These are phyloP conservation scores for Colletotrichum brevisporum DNA, from an alignment of 2,329 filamentous ascomycete genomes.

Conservation along the genomic window DNA sequence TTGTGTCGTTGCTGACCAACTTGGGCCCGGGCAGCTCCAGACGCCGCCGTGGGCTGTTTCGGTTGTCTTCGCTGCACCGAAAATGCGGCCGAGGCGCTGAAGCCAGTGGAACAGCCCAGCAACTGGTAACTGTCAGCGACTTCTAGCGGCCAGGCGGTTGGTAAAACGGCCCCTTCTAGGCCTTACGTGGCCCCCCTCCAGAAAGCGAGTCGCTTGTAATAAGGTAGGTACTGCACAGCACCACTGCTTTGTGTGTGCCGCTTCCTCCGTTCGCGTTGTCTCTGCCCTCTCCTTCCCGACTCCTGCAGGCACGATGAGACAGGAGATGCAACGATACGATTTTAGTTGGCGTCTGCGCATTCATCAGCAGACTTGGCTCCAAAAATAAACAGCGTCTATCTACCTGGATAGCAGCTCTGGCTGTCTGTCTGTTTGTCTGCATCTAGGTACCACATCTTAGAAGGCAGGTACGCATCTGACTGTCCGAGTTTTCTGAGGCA, in stretches of 20 bases:
- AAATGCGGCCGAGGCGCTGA: constrained; percentile 24
- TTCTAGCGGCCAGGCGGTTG: constrained; percentile 22
- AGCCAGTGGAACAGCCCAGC: not conserved
- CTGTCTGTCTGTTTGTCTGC: not conserved
- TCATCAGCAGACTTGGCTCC: constrained; percentile 21
- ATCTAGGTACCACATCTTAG: not conserved
- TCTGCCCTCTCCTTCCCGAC: constrained; percentile 2
- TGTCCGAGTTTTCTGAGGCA: too few species aligned
- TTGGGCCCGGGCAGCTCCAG: constrained; percentile 5
- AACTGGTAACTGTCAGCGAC: constrained; percentile 26
- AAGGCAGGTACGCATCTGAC: too few species aligned
- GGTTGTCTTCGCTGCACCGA: constrained; percentile 8
- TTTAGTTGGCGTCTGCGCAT: constrained; percentile 6
- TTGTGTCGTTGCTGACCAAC: constrained; percentile 1
- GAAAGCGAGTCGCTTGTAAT: too few species aligned
- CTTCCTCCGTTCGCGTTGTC: not conserved
- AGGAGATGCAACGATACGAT: constrained; percentile 10
- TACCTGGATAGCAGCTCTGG: not conserved
- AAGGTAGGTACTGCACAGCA: too few species aligned
- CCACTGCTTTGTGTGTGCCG: not conserved
- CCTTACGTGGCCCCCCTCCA: constrained; percentile 3
- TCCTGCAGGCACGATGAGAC: constrained; percentile 10
- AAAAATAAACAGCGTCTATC: constrained; percentile 17
- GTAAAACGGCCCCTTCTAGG: constrained; percentile 31
- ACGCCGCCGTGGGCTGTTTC: not conserved